Evolutionary conservation across 2,329 filamentous ascomycete genomes (phyloP).

Genomic region (Botrytis galanthina): DNA sequence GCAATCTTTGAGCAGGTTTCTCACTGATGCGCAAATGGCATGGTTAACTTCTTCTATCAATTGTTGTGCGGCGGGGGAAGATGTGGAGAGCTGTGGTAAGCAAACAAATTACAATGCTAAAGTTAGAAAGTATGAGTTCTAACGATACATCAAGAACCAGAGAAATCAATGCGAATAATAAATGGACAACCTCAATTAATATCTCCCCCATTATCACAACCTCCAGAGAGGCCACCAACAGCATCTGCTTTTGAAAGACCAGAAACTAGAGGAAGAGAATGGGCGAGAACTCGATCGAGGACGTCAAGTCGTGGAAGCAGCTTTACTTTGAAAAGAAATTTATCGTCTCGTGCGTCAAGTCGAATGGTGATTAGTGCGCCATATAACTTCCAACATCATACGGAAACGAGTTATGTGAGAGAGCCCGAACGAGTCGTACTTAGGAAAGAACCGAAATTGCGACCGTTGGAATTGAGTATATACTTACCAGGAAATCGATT

Average conservation of each 20-base stretch:
- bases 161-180: slow-evolving; percentile 41
- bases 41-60: slow-evolving; percentile 34
- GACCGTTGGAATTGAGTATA: slow-evolving; percentile 57
- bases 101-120: not conserved
- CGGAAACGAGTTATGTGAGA: slow-evolving; percentile 15
- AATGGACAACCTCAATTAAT: slow-evolving; percentile 43
- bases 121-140: not conserved
- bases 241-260: slow-evolving; percentile 9
- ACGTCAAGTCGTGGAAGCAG: slow-evolving; percentile 44
- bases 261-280: slow-evolving; percentile 30
- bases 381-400: slow-evolving; percentile 20
- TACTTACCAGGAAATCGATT: slow-evolving; percentile 47
- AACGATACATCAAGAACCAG: slow-evolving; percentile 32
- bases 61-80: slow-evolving; percentile 33
- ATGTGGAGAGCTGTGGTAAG: slow-evolving; percentile 33
- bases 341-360: slow-evolving; percentile 41
- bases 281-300: slow-evolving; percentile 42
- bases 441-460: slow-evolving; percentile 42
- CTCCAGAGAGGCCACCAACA: slow-evolving; percentile 30
- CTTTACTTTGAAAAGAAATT: slow-evolving; percentile 46
- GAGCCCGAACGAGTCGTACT: slow-evolving; percentile 42
- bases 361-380: slow-evolving; percentile 19
- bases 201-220: slow-evolving; percentile 39
- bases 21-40: slow-evolving; percentile 36
- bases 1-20: slow-evolving; percentile 37